phyloP scores from a whole-genome alignment of 495 filamentous ascomycete species.

The Penicillium samsonianum region DNA sequence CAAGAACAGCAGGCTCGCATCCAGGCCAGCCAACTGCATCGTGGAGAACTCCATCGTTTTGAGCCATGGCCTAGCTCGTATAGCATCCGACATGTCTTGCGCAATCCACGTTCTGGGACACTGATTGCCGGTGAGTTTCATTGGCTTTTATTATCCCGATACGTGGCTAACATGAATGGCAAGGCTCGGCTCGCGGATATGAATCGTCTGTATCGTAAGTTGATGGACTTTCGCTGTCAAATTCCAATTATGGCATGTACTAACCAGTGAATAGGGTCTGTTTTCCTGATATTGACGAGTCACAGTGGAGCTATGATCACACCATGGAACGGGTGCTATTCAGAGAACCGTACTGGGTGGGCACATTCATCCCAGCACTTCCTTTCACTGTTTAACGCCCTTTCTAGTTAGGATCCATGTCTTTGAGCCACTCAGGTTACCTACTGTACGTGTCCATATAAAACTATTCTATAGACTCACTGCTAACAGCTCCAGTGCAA shows the following conservation, averaged over 20 bases:
- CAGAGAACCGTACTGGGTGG: conserved; percentile 40
- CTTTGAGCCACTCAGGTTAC: conserved; percentile 41
- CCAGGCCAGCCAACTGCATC: conserved; percentile 38
- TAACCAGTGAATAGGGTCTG: conserved; percentile 32
- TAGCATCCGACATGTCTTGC: conserved; percentile 38
- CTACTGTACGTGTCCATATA: conserved; percentile 32
- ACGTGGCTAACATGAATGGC: conserved; percentile 14
- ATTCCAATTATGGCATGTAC: conserved; percentile 5
- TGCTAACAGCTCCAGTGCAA: conserved; percentile 33
- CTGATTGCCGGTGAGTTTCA: conserved; percentile 40
- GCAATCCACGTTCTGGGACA: conserved; percentile 38
- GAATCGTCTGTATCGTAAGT: conserved; percentile 43
- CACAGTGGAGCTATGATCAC: conserved; percentile 38
- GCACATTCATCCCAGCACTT: neutral
- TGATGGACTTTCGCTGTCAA: conserved; percentile 3
- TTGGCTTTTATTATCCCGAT: neutral
- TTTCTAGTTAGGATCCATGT: conserved; percentile 41
- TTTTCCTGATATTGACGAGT: conserved; percentile 40
- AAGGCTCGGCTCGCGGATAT: conserved; percentile 22
- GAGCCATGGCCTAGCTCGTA: conserved; percentile 36
- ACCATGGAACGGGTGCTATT: conserved; percentile 42
- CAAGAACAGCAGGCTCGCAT: conserved; percentile 31
- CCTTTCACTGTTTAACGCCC: conserved; percentile 11
- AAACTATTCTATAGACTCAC: neutral
- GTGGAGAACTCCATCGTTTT: conserved; percentile 37